Percentiles rank a stretch among this genome's conserved stretches.
These are phyloP conservation scores for Daldinia eschscholtzii DNA, from an alignment of 2,329 filamentous ascomycete genomes.

Conservation along the genomic window DNA sequence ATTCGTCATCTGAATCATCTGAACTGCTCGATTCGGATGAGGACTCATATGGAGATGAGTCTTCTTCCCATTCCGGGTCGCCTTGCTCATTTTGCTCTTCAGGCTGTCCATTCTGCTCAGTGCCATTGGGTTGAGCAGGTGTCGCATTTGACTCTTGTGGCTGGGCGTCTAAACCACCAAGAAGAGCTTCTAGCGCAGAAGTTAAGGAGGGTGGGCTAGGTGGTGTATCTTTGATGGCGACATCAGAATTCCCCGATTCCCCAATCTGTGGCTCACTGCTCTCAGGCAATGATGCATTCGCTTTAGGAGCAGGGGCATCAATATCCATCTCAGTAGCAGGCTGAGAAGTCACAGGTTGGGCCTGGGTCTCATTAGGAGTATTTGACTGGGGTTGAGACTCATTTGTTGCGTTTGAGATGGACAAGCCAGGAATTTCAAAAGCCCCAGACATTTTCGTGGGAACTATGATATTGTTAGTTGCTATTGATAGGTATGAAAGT, in stretches of 20 bases:
- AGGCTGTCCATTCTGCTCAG: slow-evolving; percentile 38
- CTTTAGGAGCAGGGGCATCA: slow-evolving; percentile 11
- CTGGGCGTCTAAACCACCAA: slow-evolving; percentile 50
- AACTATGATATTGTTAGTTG: slow-evolving; percentile 14
- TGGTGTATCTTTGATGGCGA: slow-evolving; percentile 38
- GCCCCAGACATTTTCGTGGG: slow-evolving; percentile 39
- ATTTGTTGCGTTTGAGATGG: slow-evolving; percentile 39
- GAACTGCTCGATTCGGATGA: slow-evolving; percentile 71
- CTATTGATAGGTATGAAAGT: not conserved
- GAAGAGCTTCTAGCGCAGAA: slow-evolving; percentile 51
- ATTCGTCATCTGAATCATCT: slow-evolving; percentile 69
- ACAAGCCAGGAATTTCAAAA: slow-evolving; percentile 51
- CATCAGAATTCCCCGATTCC: slow-evolving; percentile 19
- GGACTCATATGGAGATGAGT: slow-evolving; percentile 81
- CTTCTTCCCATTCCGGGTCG: slow-evolving; percentile 85
- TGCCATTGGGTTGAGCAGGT: slow-evolving; percentile 22
- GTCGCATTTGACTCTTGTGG: slow-evolving; percentile 33
- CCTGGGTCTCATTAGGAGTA: slow-evolving; percentile 24
- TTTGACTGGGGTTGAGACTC: slow-evolving; percentile 12
- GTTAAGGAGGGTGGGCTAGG: slow-evolving; percentile 53
- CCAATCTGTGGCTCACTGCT: slow-evolving; percentile 13
- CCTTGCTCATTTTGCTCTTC: slow-evolving; percentile 38
- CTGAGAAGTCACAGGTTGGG: slow-evolving; percentile 26
- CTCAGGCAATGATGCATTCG: not conserved
- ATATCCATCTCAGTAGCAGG: slow-evolving; percentile 29